phyloP scores from a whole-genome alignment of 257 asterid species.

The Solanum ahanhuiri region DNA sequence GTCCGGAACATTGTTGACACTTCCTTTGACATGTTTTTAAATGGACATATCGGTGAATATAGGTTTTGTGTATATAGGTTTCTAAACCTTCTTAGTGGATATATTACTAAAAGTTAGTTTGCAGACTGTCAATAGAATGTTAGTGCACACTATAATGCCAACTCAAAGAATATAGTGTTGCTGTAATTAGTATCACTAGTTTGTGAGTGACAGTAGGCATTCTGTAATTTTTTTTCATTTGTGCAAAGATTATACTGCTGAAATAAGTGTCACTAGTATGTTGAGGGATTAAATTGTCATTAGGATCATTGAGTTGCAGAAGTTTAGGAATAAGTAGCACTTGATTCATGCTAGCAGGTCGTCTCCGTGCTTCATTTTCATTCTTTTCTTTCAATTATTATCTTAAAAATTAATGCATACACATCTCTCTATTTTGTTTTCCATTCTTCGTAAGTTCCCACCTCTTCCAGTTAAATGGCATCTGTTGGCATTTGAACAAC shows the following conservation, averaged over 20 bases:
- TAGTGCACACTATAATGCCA: not conserved
- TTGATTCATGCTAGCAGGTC: not conserved
- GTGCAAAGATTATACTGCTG: not conserved
- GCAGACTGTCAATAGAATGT: not conserved
- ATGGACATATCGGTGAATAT: not conserved
- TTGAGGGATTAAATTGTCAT: not conserved
- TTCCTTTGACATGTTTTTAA: not conserved
- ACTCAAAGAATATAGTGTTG: not conserved
- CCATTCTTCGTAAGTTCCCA: not conserved
- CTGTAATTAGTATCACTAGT: not conserved
- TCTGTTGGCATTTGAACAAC: not conserved
- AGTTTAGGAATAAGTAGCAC: not conserved
- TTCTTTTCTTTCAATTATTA: not conserved
- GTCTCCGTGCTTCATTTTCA: not conserved
- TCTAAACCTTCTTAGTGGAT: not conserved
- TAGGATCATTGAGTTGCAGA: not conserved
- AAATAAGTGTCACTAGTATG: not conserved
- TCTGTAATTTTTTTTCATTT: not conserved
- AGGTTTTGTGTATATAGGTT: not conserved
- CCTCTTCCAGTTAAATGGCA: not conserved
- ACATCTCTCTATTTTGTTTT: not conserved
- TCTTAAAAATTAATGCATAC: not conserved
- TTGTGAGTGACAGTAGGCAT: not conserved
- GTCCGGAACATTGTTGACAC: not conserved
- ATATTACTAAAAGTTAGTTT: not conserved